Conservation (phyloP, 1,284 basidiomycete species). For the Erythrobasidium hasegawianum region DNA sequence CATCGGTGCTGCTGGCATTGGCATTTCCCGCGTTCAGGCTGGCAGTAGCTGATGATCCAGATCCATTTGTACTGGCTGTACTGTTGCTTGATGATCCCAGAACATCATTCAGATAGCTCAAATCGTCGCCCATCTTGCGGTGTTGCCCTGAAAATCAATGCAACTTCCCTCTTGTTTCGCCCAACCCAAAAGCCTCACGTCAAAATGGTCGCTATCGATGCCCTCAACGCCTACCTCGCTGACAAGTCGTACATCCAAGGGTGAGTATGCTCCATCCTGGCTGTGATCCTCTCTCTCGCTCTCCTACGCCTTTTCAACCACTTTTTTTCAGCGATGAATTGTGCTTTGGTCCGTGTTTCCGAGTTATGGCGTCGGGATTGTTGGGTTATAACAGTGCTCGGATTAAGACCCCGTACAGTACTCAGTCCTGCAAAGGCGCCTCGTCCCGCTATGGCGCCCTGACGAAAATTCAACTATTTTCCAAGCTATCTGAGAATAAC, state of each 20-base stretch:
- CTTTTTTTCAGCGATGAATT: conserved; percentile 62
- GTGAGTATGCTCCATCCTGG: conserved; percentile 55
- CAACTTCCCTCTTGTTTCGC: neutral
- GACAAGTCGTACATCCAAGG: conserved; percentile 86
- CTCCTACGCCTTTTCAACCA: conserved; percentile 37
- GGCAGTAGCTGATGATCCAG: neutral
- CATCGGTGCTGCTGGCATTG: neutral
- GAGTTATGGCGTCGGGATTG: conserved; percentile 57
- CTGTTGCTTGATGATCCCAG: neutral
- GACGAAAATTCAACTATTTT: conserved; percentile 63
- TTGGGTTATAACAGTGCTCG: conserved; percentile 53
- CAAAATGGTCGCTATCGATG: conserved; percentile 30
- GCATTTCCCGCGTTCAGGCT: neutral
- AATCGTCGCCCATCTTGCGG: conserved; percentile 22
- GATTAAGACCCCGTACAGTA: conserved; percentile 74
- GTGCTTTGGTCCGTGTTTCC: conserved; percentile 98
- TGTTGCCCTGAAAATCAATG: neutral
- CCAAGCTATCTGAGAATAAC: conserved; percentile 75
- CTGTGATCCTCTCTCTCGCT: conserved; percentile 17
- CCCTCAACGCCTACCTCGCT: conserved; percentile 57
- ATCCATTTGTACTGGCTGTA: neutral
- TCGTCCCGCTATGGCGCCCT: conserved; percentile 54
- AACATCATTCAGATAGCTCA: conserved; percentile 19
- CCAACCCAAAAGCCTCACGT: neutral
- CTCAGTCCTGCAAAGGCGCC: conserved; percentile 27